These are phyloP conservation scores for Vanderwaltozyma verrucispora DNA, from an alignment of 805 yeast genomes.

Conservation along the genomic window DNA sequence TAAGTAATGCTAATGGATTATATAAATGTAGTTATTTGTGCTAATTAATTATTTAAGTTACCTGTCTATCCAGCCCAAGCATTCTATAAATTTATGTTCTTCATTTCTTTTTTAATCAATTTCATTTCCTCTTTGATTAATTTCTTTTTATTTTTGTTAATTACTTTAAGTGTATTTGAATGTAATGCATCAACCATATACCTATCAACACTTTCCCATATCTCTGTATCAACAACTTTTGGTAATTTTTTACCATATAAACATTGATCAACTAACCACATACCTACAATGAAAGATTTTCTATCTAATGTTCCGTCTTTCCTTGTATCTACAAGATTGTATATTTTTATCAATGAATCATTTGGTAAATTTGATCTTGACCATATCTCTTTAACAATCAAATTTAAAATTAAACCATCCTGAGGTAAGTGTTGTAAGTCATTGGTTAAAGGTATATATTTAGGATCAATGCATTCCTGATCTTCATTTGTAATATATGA, in stretches of 20 bases:
- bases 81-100: constrained; percentile 16
- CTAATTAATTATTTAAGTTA: too few relatives aligned
- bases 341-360: constrained; percentile 49
- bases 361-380: constrained; percentile 59
- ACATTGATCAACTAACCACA: constrained; percentile 96
- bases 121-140: constrained; percentile 20
- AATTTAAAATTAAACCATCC: constrained; percentile 29
- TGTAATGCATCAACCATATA: constrained; percentile 11
- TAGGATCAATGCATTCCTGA: background rate
- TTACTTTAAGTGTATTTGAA: constrained; percentile 6
- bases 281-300: constrained; percentile 85
- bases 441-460: background rate
- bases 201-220: constrained; percentile 70
- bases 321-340: constrained; percentile 60
- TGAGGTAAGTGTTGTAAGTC: constrained; percentile 11
- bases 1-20: too few relatives aligned
- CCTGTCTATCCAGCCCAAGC: too few relatives aligned
- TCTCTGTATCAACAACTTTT: constrained; percentile 45
- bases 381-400: constrained; percentile 74
- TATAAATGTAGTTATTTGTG: too few relatives aligned
- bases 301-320: constrained; percentile 68
- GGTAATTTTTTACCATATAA: constrained; percentile 90
- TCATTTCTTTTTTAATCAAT: constrained; percentile 22
- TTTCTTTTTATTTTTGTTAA: constrained; percentile 15
- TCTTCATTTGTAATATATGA: constrained; percentile 9